Conservation (phyloP, 352 stramenopile species). For the Pythium phragmitis region DNA sequence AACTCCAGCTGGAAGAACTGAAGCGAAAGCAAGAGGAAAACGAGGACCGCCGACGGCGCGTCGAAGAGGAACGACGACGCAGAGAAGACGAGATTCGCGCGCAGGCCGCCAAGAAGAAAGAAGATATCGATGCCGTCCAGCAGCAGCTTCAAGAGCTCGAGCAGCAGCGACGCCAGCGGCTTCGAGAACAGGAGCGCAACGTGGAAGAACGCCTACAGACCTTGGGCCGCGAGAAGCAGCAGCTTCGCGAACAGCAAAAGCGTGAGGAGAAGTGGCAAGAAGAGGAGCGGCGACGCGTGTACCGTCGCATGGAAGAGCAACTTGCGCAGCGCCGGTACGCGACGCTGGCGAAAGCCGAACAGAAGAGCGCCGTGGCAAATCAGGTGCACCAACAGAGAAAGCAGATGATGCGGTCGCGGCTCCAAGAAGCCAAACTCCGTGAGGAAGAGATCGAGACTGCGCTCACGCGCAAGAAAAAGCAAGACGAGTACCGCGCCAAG, state of each 20-base stretch:
- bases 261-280: constrained; percentile 50
- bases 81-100: constrained; percentile 49
- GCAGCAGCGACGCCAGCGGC: constrained; percentile 43
- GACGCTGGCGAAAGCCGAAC: constrained; percentile 44
- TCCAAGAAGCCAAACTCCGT: constrained; percentile 72
- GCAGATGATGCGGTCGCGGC: constrained; percentile 39
- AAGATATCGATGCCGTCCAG: constrained; percentile 61
- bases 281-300: constrained; percentile 48
- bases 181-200: constrained; percentile 52
- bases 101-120: constrained; percentile 53
- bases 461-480: constrained; percentile 53
- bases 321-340: constrained; percentile 40
- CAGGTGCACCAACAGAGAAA: constrained; percentile 57
- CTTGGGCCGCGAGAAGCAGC: constrained; percentile 50
- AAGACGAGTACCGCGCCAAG: constrained; percentile 59
- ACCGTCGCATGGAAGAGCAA: constrained; percentile 65
- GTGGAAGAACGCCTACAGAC: constrained; percentile 39
- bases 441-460: constrained; percentile 78
- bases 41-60: constrained; percentile 42
- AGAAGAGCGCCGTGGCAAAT: constrained; percentile 53
- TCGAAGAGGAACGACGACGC: constrained; percentile 31
- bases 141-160: constrained; percentile 56
- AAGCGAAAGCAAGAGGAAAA: constrained; percentile 63
- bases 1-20: constrained; percentile 46
- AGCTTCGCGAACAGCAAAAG: constrained; percentile 47